These are phyloP conservation scores for Nicotiana attenuata DNA, from an alignment of 257 asterid species.

Conservation along the genomic window DNA sequence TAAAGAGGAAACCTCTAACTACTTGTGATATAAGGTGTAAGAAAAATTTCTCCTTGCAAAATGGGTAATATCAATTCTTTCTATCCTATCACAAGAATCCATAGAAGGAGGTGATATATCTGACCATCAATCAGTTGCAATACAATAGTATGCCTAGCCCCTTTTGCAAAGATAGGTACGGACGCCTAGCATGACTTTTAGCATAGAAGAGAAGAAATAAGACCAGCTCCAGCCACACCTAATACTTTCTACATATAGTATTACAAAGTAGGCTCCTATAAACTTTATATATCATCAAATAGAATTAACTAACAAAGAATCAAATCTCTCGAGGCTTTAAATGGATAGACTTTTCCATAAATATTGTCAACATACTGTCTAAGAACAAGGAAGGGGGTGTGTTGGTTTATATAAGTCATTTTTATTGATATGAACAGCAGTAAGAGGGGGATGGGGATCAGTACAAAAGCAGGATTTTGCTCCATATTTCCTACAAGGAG, in stretches of 20 bases:
- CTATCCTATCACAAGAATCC: not conserved
- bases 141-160: not conserved
- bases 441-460: not conserved
- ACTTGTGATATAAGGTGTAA: not conserved
- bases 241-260: not conserved
- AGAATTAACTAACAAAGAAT: not conserved
- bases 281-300: not conserved
- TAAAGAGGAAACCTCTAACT: not conserved
- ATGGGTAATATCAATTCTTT: not conserved
- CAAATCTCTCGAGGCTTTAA: not conserved
- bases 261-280: not conserved
- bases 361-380: not conserved
- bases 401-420: not conserved
- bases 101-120: not conserved
- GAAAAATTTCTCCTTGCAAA: not conserved
- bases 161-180: not conserved
- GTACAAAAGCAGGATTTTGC: not conserved
- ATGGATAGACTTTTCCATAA: not conserved
- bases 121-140: not conserved
- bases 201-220: not conserved
- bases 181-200: not conserved
- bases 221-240: not conserved
- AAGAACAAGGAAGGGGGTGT: not conserved
- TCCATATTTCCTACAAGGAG: not conserved
- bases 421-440: not conserved